Percentiles rank a stretch among this genome's conserved stretches.
These are phyloP conservation scores for Fraxinus anomala DNA, from an alignment of 257 asterid species.

Conservation along the genomic window DNA sequence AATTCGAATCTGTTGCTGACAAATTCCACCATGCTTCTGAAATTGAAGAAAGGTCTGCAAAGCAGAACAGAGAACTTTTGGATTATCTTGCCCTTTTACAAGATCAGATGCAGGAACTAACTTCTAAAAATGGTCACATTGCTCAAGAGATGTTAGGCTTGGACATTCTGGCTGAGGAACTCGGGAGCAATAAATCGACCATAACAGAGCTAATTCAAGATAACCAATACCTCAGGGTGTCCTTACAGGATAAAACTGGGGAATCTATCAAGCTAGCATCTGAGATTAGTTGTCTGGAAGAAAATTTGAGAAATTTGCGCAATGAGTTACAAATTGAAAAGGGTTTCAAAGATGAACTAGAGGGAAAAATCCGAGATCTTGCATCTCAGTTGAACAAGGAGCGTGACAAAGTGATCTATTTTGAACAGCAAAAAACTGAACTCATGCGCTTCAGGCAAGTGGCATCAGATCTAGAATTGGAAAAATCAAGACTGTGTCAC, in stretches of 20 bases:
- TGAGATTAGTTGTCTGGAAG: constrained; percentile 55
- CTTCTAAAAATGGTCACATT: constrained; percentile 50
- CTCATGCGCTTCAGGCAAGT: constrained; percentile 49
- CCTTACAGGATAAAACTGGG: constrained; percentile 50
- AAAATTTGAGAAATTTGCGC: constrained; percentile 46
- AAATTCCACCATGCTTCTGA: constrained; percentile 58
- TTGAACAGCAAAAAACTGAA: constrained; percentile 56
- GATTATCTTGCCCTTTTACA: constrained; percentile 64
- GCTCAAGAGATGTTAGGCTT: constrained; percentile 55
- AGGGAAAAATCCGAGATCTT: constrained; percentile 54
- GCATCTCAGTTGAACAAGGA: constrained; percentile 46
- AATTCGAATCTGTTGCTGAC: constrained; percentile 65
- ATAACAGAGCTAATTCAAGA: constrained; percentile 53
- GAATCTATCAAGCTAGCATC: constrained; percentile 59
- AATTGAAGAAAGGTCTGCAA: constrained; percentile 53
- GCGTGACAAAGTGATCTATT: constrained; percentile 37
- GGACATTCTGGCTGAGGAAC: constrained; percentile 61
- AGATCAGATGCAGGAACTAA: constrained; percentile 62
- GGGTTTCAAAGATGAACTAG: constrained; percentile 51
- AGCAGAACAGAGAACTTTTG: constrained; percentile 57
- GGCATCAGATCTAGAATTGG: constrained; percentile 55
- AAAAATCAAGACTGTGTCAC: constrained; percentile 57
- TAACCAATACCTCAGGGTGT: constrained; percentile 51
- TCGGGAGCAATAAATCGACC: constrained; percentile 45
- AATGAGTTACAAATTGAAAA: constrained; percentile 54